Evolutionary conservation across 116 monocot species (phyloP).

Genomic region (Dioscorea cayenensis): DNA sequence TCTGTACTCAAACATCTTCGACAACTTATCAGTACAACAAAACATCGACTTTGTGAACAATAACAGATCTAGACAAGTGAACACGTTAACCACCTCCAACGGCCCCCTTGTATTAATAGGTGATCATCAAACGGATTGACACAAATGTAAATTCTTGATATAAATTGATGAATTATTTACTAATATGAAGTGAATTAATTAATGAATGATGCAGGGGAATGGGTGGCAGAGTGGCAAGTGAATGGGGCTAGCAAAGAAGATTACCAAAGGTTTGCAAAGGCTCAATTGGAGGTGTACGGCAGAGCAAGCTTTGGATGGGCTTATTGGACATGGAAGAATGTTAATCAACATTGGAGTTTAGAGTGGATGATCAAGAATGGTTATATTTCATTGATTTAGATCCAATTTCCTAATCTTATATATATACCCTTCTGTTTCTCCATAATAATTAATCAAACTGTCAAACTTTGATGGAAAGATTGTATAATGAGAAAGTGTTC

Average conservation of each 20-base stretch:
- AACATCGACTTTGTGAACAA: conserved; percentile 55
- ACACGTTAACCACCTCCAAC: conserved; percentile 22
- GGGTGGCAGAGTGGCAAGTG: conserved; percentile 2
- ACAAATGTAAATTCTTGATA: too few species aligned
- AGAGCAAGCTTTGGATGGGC: conserved; percentile 67
- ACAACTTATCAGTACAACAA: conserved; percentile 36
- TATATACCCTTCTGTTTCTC: too few species aligned
- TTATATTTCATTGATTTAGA: conserved; percentile 9
- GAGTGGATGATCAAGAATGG: conserved; percentile 31
- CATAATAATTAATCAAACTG: too few species aligned
- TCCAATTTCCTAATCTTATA: too few species aligned
- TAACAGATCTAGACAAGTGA: conserved; percentile 28
- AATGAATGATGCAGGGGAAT: background rate
- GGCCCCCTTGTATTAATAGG: conserved; percentile 65
- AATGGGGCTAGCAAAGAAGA: conserved; percentile 21
- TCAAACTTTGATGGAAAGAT: too few species aligned
- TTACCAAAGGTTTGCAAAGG: conserved; percentile 43
- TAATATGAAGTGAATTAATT: too few species aligned
- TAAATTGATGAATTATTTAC: too few species aligned
- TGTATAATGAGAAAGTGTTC: too few species aligned
- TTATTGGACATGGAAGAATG: conserved; percentile 50
- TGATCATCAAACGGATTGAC: conserved; percentile 4
- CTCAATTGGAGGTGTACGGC: conserved; percentile 43
- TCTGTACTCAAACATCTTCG: conserved; percentile 32
- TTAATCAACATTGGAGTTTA: conserved; percentile 43